Conservation (phyloP, 352 stramenopile genomes). For the Phytophthora sp. region DNA sequence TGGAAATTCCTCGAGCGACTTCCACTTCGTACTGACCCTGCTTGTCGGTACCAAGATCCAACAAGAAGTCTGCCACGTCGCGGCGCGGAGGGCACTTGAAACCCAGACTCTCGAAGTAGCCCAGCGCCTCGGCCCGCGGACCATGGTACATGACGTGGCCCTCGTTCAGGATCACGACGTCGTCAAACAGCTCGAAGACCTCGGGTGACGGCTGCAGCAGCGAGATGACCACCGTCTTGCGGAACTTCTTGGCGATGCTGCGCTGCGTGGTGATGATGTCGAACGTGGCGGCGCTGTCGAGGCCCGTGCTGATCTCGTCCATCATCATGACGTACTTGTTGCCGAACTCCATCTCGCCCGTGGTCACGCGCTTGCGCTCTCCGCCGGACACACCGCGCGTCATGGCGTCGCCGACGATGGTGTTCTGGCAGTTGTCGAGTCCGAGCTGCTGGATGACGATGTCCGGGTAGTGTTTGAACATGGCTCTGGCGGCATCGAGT, state of each 20-base stretch:
- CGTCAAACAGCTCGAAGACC: conserved; percentile 93
- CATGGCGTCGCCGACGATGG: conserved; percentile 69
- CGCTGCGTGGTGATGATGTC: conserved; percentile 66
- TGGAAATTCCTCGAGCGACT: background rate
- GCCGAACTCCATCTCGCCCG: conserved; percentile 76
- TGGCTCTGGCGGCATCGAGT: conserved; percentile 8
- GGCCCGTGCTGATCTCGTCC: conserved; percentile 80
- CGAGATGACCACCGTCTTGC: conserved; percentile 69
- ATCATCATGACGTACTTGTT: conserved; percentile 83
- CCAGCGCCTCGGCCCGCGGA: conserved; percentile 44
- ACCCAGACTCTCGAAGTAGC: conserved; percentile 82
- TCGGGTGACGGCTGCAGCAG: conserved; percentile 93
- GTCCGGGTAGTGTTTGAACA: too few relatives aligned
- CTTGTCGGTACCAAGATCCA: conserved; percentile 15
- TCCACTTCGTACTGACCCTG: conserved; percentile 37
- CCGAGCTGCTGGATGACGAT: conserved; percentile 58
- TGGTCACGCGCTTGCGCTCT: conserved; percentile 79
- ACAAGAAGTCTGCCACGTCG: conserved; percentile 3
- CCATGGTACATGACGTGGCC: conserved; percentile 90
- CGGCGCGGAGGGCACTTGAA: conserved; percentile 24
- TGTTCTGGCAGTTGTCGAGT: conserved; percentile 60
- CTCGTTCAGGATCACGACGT: conserved; percentile 92
- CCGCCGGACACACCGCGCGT: conserved; percentile 73
- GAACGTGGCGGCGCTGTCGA: conserved; percentile 67
- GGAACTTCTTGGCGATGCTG: conserved; percentile 50